Evolutionary conservation across 768 basidiomycete genomes (phyloP), one percentile per base, ranked within the genome.

Genomic region (Nidularia pulvinata): DNA sequence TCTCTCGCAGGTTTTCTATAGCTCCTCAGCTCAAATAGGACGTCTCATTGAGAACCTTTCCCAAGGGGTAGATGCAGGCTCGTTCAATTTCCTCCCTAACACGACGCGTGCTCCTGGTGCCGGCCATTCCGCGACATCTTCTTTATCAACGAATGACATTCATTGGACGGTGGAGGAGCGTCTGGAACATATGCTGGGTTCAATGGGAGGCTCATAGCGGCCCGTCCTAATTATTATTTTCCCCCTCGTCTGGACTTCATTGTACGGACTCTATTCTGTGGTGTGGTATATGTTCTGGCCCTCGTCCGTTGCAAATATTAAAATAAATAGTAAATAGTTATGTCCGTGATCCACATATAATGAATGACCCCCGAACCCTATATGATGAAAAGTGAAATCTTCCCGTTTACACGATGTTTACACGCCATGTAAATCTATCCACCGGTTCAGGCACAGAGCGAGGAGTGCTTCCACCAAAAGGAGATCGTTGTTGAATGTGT

Each of bases 1-100:
- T 61, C 52, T 58, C 39, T 61, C 43, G 54, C 66, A 91, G 88
- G 83, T 90, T 55, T 89, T 85, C 69, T 86, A 85, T 68, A 88
- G 86, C 59, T 83, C 89, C 14, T 77, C 88, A 22, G 81, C 84
- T 42, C 86, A 92, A 56, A 93, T 94, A 65, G 89, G 88, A 43
- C 88, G 85, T 59, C 77, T 94, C 55, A 91, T 94, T 53, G 92
- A 94, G 64, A 84, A 73, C 61, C 82, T 94, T 64, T 92, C 91
- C 46, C 86, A 86, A 65, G 88, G 85, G 33, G 84, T 85, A 75
- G 92, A 94, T 58, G 78, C 89, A 42, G 92, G 90, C 46, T 88
- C 91, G 36, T 92, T 93, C 76, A 93, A 93, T 63, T 83, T 93
- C 63, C 63, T 78, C 36, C 80, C 84, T 10, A 65, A 57, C 47